Percentiles rank a stretch among this genome's conserved stretches.
Evolutionary conservation across 768 basidiomycete genomes (phyloP).

Genomic region (Paxillus rubicundulus): DNA sequence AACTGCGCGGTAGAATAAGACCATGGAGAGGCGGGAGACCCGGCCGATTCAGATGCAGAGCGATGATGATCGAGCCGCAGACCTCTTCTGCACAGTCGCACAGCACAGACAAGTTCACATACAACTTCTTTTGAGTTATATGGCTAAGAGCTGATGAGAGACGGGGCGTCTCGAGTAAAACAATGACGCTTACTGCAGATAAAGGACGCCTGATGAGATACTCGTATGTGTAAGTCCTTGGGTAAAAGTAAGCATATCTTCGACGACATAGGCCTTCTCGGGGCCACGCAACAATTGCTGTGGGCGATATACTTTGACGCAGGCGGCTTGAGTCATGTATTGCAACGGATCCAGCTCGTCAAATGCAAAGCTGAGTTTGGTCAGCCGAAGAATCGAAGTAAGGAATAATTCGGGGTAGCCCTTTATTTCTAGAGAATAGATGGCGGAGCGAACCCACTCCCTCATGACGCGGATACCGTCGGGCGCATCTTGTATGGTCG

Average conservation of each 20-base stretch:
- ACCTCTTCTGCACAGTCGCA: constrained; percentile 53
- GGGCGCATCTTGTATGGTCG: constrained; percentile 38
- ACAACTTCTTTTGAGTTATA: constrained; percentile 19
- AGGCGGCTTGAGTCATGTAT: no score
- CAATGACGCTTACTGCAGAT: no score
- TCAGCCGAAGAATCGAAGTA: constrained; percentile 37
- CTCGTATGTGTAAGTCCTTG: constrained; percentile 26
- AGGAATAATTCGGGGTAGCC: constrained; percentile 32
- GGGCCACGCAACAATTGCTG: not conserved
- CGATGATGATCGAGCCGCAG: no score
- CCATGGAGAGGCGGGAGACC: constrained; percentile 37
- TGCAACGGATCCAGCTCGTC: constrained; percentile 32
- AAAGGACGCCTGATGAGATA: constrained; percentile 30
- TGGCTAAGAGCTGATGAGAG: no score
- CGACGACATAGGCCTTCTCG: constrained; percentile 24
- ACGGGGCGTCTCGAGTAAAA: no score
- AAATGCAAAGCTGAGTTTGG: constrained; percentile 38
- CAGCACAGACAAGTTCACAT: constrained; percentile 47
- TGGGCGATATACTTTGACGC: constrained; percentile 16
- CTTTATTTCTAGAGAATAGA: constrained; percentile 31
- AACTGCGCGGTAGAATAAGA: constrained; percentile 52
- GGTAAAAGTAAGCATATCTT: constrained; percentile 31
- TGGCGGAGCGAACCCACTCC: constrained; percentile 44
- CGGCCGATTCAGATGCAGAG: constrained; percentile 28
- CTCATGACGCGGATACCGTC: constrained; percentile 38